These are phyloP conservation scores for Tetracladium maxilliforme DNA, from an alignment of 2,329 filamentous ascomycete species.

Conservation along the genomic window DNA sequence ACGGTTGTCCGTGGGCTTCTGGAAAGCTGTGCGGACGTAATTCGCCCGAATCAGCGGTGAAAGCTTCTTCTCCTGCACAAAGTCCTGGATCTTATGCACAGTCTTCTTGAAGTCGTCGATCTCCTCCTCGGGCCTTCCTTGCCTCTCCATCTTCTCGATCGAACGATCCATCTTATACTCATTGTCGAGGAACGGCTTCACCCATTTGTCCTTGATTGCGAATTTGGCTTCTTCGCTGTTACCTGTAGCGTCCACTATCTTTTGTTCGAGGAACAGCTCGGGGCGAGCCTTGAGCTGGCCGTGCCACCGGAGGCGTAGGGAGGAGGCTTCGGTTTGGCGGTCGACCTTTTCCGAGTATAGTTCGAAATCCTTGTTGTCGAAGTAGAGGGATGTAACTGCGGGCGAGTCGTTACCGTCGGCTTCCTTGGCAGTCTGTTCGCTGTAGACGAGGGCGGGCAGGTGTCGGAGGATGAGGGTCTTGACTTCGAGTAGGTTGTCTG, in stretches of 20 bases:
- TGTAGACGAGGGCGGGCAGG: constrained; percentile 85
- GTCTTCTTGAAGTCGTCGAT: constrained; percentile 56
- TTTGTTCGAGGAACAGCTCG: constrained; percentile 79
- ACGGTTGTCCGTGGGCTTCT: constrained; percentile 83
- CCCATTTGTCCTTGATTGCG: constrained; percentile 84
- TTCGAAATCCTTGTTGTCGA: constrained; percentile 76
- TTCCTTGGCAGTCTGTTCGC: constrained; percentile 71
- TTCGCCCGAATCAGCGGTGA: constrained; percentile 82
- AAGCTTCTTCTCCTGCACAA: constrained; percentile 63
- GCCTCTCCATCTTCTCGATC: constrained; percentile 71
- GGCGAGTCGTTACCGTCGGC: constrained; percentile 63
- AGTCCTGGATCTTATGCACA: constrained; percentile 63
- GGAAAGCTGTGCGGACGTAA: constrained; percentile 89
- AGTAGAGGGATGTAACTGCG: constrained; percentile 89
- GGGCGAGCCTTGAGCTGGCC: constrained; percentile 67
- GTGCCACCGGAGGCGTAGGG: constrained; percentile 81
- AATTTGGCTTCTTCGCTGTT: constrained; percentile 69
- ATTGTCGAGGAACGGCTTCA: constrained; percentile 73
- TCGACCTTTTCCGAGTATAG: constrained; percentile 80
- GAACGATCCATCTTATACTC: constrained; percentile 89
- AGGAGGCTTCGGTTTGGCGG: constrained; percentile 59
- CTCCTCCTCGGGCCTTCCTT: constrained; percentile 50
- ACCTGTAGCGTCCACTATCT: constrained; percentile 64
- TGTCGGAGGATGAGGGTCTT: constrained; percentile 90
- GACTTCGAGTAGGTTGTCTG: constrained; percentile 89